Evolutionary conservation across 108 stramenopile species (phyloP), one percentile per base, ranked within the genome.

Genomic region (Poteriospumella lacustris): DNA sequence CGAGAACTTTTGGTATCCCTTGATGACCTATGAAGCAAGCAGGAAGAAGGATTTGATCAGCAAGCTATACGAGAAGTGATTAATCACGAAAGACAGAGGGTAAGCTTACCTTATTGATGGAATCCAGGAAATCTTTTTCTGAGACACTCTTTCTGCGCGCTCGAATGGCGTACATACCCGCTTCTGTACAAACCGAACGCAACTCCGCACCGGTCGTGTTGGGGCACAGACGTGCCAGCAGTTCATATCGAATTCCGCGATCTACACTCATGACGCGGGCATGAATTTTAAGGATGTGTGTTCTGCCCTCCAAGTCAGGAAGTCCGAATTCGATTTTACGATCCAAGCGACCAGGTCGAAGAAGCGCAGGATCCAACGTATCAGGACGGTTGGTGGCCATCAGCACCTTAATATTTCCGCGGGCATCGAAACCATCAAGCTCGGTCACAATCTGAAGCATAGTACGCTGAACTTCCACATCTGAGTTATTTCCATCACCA

Each of bases 1-100:
- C 75, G 91, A 92, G 92, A 99, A 99, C 89, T 97, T 99, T 82
- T 96, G 95, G 92, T 99, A 99, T 72, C 95, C 96, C 91, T 99
- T 99, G 81, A 99, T 96, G 73, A 99, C 98, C 93, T 99, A 68
- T 19, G 24, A 68, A 19, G 24, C 19, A 19, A 39, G 19, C 19
- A 40, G 15, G 19, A 36, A 40, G 64, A 68, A 15, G 36, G 24
- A 19, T 36, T 36, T 24, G 24, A n/a, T n/a, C n/a, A n/a, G n/a
- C n/a, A n/a, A n/a, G n/a, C n/a, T n/a, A n/a, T n/a, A n/a, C n/a
- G 52, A 56, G 24, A 24, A 19, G 19, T 56, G 24, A 56, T 56
- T 19, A 56, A 19, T 19, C 24, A 15, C 47, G 15, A 67, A 5
- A 77, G 12, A 26, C 19, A 56, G 15, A 15, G 9, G 9, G 36